Conservation (phyloP, 2,329 filamentous ascomycete genomes). For the Sarocladiaceae sp. region DNA sequence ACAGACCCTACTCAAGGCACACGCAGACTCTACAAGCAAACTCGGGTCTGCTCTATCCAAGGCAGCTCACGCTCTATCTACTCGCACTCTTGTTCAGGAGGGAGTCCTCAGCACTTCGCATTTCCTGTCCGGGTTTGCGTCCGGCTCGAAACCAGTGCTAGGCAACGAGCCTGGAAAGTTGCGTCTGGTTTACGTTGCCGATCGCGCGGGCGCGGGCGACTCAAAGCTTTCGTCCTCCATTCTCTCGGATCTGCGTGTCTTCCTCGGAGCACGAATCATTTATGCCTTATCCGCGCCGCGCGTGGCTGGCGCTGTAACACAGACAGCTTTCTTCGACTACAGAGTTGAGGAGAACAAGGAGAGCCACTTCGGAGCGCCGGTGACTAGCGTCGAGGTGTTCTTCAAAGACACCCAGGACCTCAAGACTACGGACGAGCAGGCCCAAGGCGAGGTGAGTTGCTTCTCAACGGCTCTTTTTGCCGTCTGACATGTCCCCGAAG, state of each 20-base stretch:
- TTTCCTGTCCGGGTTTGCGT: conserved; percentile 44
- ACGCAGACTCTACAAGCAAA: conserved; percentile 56
- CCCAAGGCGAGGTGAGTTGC: conserved; percentile 58
- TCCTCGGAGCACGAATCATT: conserved; percentile 73
- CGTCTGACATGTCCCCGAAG: background rate
- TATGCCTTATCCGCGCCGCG: conserved; percentile 79
- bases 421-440: conserved; percentile 59
- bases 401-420: conserved; percentile 58
- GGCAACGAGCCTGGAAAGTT: conserved; percentile 67
- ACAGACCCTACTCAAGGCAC: conserved; percentile 64
- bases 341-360: conserved; percentile 43
- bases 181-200: conserved; percentile 75
- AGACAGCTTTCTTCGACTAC: conserved; percentile 88
- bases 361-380: conserved; percentile 75
- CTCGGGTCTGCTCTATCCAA: conserved; percentile 61
- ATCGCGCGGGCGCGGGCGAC: conserved; percentile 59
- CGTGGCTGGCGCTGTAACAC: conserved; percentile 85
- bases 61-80: conserved; percentile 67
- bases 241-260: conserved; percentile 77
- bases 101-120: conserved; percentile 66
- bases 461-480: too few species aligned
- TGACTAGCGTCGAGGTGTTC: conserved; percentile 75
- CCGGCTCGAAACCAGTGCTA: conserved; percentile 54
- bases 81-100: conserved; percentile 60
- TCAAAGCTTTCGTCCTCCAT: conserved; percentile 64